Conservation (phyloP, 2,329 filamentous ascomycete genomes). For the Fusarium falciforme region DNA sequence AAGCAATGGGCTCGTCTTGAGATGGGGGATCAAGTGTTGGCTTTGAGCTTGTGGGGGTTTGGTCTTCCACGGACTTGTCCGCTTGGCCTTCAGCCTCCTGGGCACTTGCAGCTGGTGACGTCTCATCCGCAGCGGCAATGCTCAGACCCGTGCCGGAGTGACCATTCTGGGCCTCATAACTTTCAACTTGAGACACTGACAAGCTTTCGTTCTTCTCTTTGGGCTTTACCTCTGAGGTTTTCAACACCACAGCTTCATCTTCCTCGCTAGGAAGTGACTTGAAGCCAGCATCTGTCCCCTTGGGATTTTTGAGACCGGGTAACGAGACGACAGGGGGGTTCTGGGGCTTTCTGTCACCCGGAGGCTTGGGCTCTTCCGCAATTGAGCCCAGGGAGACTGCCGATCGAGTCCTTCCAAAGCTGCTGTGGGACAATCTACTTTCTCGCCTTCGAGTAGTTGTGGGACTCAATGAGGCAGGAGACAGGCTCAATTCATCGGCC, state of each 20-base stretch:
- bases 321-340: slow-evolving; percentile 33
- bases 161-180: slow-evolving; percentile 16
- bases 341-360: slow-evolving; percentile 13
- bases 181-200: slow-evolving; percentile 28
- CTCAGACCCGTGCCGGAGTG: not conserved
- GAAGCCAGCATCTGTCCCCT: slow-evolving; percentile 28
- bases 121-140: slow-evolving; percentile 1
- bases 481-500: slow-evolving; percentile 49
- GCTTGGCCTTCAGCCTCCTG: slow-evolving; percentile 1
- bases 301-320: slow-evolving; percentile 36
- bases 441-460: slow-evolving; percentile 47
- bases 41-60: not conserved
- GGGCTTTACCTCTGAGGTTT: slow-evolving; percentile 33
- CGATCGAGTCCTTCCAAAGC: slow-evolving; percentile 51
- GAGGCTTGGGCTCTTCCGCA: slow-evolving; percentile 54
- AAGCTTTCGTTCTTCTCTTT: slow-evolving; percentile 22
- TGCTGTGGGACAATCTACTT: slow-evolving; percentile 48
- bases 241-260: slow-evolving; percentile 55
- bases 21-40: not conserved
- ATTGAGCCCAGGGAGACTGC: slow-evolving; percentile 59
- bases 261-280: slow-evolving; percentile 50
- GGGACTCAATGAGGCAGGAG: slow-evolving; percentile 51
- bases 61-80: slow-evolving; percentile 3
- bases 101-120: not conserved
- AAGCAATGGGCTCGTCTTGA: not conserved